phyloP scores from a whole-genome alignment of 352 stramenopile species.

The Elongisporangium undulatum region DNA sequence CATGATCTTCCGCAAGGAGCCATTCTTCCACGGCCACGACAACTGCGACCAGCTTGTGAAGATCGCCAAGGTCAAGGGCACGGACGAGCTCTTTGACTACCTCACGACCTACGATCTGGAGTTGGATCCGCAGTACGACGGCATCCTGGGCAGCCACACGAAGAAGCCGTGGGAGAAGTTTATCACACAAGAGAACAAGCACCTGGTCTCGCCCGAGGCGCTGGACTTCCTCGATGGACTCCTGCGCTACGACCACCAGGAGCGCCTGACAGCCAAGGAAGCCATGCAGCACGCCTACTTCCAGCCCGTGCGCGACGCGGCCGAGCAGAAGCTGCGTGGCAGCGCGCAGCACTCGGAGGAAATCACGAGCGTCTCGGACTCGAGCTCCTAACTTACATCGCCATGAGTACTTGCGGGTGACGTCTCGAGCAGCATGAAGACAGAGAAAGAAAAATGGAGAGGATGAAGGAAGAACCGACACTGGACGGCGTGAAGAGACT shows the following conservation, averaged over 20 bases:
- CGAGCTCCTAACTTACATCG: conserved; percentile 47
- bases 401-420: background rate
- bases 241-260: conserved; percentile 94
- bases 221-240: conserved; percentile 93
- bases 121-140: conserved; percentile 98
- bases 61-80: conserved; percentile 97
- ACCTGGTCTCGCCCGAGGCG: conserved; percentile 94
- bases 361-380: conserved; percentile 74
- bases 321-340: conserved; percentile 65
- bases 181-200: conserved; percentile 97
- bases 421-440: background rate
- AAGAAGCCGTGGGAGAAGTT: conserved; percentile 99
- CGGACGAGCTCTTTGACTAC: conserved; percentile 98
- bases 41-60: conserved; percentile 99
- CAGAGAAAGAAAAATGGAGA: background rate
- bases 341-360: conserved; percentile 50
- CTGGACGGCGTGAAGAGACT: background rate
- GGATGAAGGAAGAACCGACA: background rate
- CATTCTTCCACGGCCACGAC: conserved; percentile 99
- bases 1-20: conserved; percentile 99
- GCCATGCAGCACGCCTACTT: conserved; percentile 99
- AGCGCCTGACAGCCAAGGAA: conserved; percentile 97
- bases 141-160: conserved; percentile 94
- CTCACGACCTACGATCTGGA: conserved; percentile 99
- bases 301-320: conserved; percentile 86